Conservation (phyloP, 2,329 filamentous ascomycete species). For the Escovopsis sp. region DNA sequence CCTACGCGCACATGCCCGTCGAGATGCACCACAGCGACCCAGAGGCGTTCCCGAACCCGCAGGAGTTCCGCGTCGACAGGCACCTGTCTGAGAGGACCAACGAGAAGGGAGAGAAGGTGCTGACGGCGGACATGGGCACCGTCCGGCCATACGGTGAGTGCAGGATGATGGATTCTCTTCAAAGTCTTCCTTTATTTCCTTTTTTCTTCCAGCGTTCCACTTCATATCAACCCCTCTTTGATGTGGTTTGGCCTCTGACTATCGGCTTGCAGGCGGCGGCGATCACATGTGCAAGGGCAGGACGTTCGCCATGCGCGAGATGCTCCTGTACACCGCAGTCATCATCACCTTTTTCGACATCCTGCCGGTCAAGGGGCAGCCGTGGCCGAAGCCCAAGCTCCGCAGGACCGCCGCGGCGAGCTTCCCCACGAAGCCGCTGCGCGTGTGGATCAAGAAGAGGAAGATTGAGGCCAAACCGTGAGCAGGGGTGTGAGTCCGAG, state of each 20-base stretch:
- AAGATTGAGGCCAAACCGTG: neutral
- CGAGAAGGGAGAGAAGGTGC: slow-evolving; percentile 10
- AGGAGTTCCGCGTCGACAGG: slow-evolving; percentile 20
- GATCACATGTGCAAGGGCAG: slow-evolving; percentile 18
- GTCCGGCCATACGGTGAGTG: slow-evolving; percentile 20
- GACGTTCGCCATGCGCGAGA: slow-evolving; percentile 17
- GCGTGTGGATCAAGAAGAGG: slow-evolving; percentile 19
- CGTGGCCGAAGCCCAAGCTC: slow-evolving; percentile 13
- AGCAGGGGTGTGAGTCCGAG: too few species aligned
- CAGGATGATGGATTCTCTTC: too few species aligned
- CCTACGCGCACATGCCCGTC: slow-evolving; percentile 18
- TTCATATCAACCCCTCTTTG: neutral
- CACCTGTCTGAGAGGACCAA: slow-evolving; percentile 15
- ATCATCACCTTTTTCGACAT: slow-evolving; percentile 24
- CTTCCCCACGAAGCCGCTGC: slow-evolving; percentile 12
- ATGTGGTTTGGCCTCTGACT: neutral
- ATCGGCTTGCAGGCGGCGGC: slow-evolving; percentile 13
- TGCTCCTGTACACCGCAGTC: slow-evolving; percentile 18
- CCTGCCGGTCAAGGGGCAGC: slow-evolving; percentile 12
- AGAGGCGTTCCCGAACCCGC: slow-evolving; percentile 15
- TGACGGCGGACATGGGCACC: slow-evolving; percentile 11
- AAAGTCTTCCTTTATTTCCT: neutral
- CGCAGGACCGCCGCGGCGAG: slow-evolving; percentile 14
- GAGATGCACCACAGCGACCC: slow-evolving; percentile 22
- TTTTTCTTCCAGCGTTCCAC: too few species aligned